Evolutionary conservation across 2,329 filamentous ascomycete genomes (phyloP).

Genomic region (Phyllachora maydis): DNA sequence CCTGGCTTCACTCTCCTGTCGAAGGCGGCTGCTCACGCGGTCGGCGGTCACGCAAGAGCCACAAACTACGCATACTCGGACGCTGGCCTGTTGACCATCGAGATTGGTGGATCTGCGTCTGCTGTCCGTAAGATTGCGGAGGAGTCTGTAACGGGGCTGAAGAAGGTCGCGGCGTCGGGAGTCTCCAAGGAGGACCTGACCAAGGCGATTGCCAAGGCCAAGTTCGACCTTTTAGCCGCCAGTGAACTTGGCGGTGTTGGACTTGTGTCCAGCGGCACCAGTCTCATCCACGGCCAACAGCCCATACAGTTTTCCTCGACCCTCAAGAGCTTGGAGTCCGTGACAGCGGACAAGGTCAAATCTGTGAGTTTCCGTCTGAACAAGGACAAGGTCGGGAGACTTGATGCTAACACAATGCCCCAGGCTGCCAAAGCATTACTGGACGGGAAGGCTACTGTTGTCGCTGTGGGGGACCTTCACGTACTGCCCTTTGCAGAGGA

Average conservation of each 20-base stretch:
- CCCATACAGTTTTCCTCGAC: constrained; percentile 67
- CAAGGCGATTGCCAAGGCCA: constrained; percentile 84
- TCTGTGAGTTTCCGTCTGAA: constrained; percentile 33
- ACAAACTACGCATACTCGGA: constrained; percentile 80
- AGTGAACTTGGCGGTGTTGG: constrained; percentile 60
- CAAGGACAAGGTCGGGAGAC: not conserved
- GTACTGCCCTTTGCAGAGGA: constrained; percentile 85
- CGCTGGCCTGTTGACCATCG: constrained; percentile 71
- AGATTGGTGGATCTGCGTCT: constrained; percentile 53
- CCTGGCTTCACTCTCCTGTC: constrained; percentile 78
- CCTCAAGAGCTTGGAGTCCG: constrained; percentile 57
- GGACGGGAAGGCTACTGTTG: constrained; percentile 73
- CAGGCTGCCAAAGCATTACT: constrained; percentile 78
- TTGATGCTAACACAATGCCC: constrained; percentile 9
- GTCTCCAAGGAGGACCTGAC: constrained; percentile 69
- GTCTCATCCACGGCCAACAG: constrained; percentile 63
- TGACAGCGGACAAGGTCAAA: constrained; percentile 71
- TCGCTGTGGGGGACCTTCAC: constrained; percentile 79
- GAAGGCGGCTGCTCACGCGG: constrained; percentile 49
- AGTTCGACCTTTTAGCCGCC: constrained; percentile 74
- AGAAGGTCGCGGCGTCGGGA: constrained; percentile 57
- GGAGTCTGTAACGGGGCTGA: constrained; percentile 61
- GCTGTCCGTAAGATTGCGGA: constrained; percentile 56
- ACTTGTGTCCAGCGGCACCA: constrained; percentile 66
- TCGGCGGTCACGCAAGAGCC: constrained; percentile 49